Conservation (phyloP, 768 basidiomycete genomes). For the Asterophora parasitica region DNA sequence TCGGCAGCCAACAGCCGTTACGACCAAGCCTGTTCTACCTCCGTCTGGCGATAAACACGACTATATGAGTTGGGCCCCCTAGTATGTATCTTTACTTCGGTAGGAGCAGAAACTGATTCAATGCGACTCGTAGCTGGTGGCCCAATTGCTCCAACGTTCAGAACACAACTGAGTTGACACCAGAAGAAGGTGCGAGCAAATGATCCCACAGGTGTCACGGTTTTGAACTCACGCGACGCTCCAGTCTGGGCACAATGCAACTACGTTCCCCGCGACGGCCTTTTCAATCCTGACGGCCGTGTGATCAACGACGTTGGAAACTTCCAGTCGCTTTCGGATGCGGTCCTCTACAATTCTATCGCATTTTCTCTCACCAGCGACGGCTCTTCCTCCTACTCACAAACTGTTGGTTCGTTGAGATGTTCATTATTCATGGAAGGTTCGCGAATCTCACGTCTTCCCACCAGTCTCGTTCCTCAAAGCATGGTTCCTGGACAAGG, state of each 20-base stretch:
- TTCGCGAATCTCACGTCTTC: not conserved
- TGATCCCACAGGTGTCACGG: not conserved
- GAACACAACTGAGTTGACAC: conserved; percentile 53
- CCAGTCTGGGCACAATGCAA: conserved; percentile 56
- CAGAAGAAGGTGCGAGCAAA: conserved; percentile 39
- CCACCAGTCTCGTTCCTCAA: conserved; percentile 39
- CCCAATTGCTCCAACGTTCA: conserved; percentile 55
- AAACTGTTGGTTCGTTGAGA: conserved; percentile 30
- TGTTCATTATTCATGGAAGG: not conserved
- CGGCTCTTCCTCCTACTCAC: conserved; percentile 36
- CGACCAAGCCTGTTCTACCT: conserved; percentile 39
- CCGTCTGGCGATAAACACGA: conserved; percentile 54
- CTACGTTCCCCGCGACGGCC: conserved; percentile 53
- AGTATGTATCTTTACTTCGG: conserved; percentile 34
- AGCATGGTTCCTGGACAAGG: conserved; percentile 56
- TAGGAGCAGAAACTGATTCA: not conserved
- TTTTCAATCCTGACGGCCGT: conserved; percentile 61
- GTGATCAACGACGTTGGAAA: conserved; percentile 50
- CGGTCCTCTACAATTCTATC: conserved; percentile 57
- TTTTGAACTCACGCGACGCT: not conserved
- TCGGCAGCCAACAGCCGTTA: conserved; percentile 38
- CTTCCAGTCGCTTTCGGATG: conserved; percentile 53
- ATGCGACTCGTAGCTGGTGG: conserved; percentile 46
- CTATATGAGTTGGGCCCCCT: conserved; percentile 70
- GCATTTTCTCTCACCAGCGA: conserved; percentile 44